A percentile compares a stretch with the other conserved stretches of the same genome.
Conservation (phyloP, 1,139 yeast genomes). For the Hanseniaspora uvarum region DNA sequence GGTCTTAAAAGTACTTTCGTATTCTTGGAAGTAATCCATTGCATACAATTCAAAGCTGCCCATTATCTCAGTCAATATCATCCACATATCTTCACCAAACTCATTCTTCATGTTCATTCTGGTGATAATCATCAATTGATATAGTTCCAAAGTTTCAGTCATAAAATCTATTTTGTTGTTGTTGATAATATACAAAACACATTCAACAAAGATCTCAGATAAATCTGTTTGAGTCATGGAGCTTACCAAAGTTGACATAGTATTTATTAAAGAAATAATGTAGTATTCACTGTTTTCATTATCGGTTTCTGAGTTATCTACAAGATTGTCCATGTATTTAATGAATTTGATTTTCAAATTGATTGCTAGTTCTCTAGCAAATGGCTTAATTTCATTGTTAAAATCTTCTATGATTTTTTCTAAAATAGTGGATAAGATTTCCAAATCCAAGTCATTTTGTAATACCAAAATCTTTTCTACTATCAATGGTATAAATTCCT, state of each 20-base stretch:
- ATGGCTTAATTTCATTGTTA: constrained; percentile 80
- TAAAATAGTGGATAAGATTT: constrained; percentile 77
- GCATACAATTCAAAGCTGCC: constrained; percentile 47
- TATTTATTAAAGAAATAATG: constrained; percentile 77
- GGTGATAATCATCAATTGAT: constrained; percentile 35
- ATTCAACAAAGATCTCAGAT: constrained; percentile 65
- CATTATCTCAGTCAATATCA: constrained; percentile 30
- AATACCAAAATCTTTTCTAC: constrained; percentile 71
- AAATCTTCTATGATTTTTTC: constrained; percentile 89
- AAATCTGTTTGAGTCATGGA: constrained; percentile 72
- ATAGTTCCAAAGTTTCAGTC: constrained; percentile 69
- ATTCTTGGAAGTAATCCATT: constrained; percentile 64
- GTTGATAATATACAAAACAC: constrained; percentile 53
- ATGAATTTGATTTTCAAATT: constrained; percentile 72
- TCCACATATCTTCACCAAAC: constrained; percentile 34
- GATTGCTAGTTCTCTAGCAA: constrained; percentile 73
- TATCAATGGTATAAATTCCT: constrained; percentile 63
- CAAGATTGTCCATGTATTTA: constrained; percentile 56
- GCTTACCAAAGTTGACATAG: constrained; percentile 74
- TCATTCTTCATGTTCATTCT: constrained; percentile 27
- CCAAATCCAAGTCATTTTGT: constrained; percentile 76
- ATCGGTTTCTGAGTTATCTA: constrained; percentile 41
- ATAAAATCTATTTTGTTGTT: constrained; percentile 64
- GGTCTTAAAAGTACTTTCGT: constrained; percentile 65
- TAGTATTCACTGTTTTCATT: constrained; percentile 71